Evolutionary conservation across 1,284 basidiomycete genomes (phyloP), one percentile per base, ranked within the genome.

Genomic region (Prillingera fragicola): DNA sequence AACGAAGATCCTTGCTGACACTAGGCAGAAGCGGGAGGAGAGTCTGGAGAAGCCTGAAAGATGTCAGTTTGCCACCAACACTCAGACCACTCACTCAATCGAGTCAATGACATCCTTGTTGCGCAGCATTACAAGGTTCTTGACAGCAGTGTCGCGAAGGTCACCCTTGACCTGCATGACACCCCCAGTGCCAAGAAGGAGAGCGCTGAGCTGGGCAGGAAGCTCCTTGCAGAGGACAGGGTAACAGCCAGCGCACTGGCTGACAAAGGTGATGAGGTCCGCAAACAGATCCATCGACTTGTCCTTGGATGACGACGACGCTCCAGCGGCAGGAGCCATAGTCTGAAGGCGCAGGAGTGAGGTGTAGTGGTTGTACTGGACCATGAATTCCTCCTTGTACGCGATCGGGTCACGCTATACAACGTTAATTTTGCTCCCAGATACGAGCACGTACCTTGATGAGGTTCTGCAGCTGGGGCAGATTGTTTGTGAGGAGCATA

Each of bases 311-410:
- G 55, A 47, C 1, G 60, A 53, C 9, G 59, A 53, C 2, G 59
- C 36, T 0, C 50, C 48, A 8, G 60, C 54, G 1, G 59, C 61
- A 9, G 60, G 57, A 3, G 61, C 55, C 0, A 67, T 55, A 4
- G 63, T 60, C 41, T 70, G 65, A 55, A 97, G 86, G 62, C 87
- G 81, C 32, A 87, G 79, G 45, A 88, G 82, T 47, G 83, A 87
- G 59, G 87, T 81, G 73, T 91, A 97, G 69, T 97, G 91, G 56
- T 91, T 90, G 85, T 91, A 97, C 77, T 98, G 95, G 54, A 92
- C 89, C n/a, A 91, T 69, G 63, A 98, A 99, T 62, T 99, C 95
- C 57, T 97, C 92, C 65, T 83, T 85, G 76, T 99, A 98, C 0
- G 81, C 85, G 7, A 77, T 72, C 2, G 94, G 87, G 65, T 96